A percentile compares a stretch with the other conserved stretches of the same genome.
Conservation (phyloP, 805 yeast genomes). For the Starmera quercuum region DNA sequence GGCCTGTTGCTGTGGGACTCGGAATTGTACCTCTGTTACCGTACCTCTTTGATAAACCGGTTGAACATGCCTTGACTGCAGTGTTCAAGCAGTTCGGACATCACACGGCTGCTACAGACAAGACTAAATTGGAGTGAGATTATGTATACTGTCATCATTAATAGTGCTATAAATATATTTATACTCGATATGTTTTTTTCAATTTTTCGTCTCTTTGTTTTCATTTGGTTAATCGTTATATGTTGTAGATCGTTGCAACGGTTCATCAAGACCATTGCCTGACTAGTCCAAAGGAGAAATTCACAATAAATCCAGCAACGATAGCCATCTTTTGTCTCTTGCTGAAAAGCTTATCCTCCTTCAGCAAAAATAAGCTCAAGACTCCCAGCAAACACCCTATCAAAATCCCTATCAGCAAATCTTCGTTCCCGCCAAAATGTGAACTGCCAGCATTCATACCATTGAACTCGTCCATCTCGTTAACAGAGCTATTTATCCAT, state of each 20-base stretch:
- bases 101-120: conserved; percentile 7
- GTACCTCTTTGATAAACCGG: conserved; percentile 75
- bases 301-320: conserved; percentile 61
- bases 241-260: too few species aligned
- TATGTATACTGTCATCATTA: too few species aligned
- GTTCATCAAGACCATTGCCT: conserved; percentile 26
- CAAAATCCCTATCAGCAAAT: conserved; percentile 59
- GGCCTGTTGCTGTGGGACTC: conserved; percentile 75
- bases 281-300: conserved; percentile 58
- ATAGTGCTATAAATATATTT: background rate
- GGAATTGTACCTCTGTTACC: conserved; percentile 74
- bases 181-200: background rate
- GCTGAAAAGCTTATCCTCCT: conserved; percentile 53
- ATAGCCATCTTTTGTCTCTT: conserved; percentile 62
- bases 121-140: conserved; percentile 6
- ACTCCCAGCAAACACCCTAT: conserved; percentile 76
- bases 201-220: background rate
- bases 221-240: too few species aligned
- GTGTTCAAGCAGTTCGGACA: conserved; percentile 47
- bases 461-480: conserved; percentile 37
- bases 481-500: conserved; percentile 79
- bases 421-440: conserved; percentile 47
- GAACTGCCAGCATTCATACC: conserved; percentile 33
- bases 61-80: conserved; percentile 59
- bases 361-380: conserved; percentile 54